Base-by-base conservation (phyloP, 768 basidiomycete genomes). In the Russula lepida region DNA sequence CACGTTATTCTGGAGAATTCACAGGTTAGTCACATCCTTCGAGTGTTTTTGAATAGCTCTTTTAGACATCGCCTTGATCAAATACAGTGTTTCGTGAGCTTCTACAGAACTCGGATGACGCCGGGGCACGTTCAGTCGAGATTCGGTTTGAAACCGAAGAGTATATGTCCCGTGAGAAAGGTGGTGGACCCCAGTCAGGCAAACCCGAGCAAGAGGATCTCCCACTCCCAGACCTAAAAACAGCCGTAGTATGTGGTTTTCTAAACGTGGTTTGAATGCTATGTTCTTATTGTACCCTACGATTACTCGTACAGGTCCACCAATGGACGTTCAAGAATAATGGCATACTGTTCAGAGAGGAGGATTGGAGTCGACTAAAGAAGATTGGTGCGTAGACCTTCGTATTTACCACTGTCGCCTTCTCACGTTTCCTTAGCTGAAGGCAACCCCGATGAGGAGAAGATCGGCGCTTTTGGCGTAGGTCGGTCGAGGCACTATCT, bases 41-140 rank as follows among this genome's bases (percentile, higher is more conserved):
- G 13, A 30, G 13, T 28, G 41, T 23, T 17, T 17, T 7, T 17
- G 3, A 9, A 17, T n/a, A 5, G 28, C 15, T 32, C 37, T 39
- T 41, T 32, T 30, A 30, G 33, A 25, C 28, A 37, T 49, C 28
- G 48, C 32, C 12, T 46, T 50, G 6, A 30, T 37, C 33, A 27
- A 33, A 50, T 30, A 13, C 59, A 79, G 83, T 87, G 46, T 85
- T 84, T 62, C 74, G 95, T 52, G 95, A 98, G 71, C 81, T 99
- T 6, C 75, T 98, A 0, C 95, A 98, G 76, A 98, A 99, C 71
- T 94, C 94, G 28, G 94, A 97, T 70, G 95, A 97, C 73, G 93
- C 89, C 3, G 85, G 81, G 50, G 84, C 90, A 2, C 82, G 78
- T 56, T 74, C 79, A 15, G 91, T 86, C 3, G 87, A 95, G 72